A percentile compares a stretch with the other conserved stretches of the same genome.
These are phyloP conservation scores for Hyaloscypha bicolor DNA, from an alignment of 495 filamentous ascomycete species.

Conservation along the genomic window DNA sequence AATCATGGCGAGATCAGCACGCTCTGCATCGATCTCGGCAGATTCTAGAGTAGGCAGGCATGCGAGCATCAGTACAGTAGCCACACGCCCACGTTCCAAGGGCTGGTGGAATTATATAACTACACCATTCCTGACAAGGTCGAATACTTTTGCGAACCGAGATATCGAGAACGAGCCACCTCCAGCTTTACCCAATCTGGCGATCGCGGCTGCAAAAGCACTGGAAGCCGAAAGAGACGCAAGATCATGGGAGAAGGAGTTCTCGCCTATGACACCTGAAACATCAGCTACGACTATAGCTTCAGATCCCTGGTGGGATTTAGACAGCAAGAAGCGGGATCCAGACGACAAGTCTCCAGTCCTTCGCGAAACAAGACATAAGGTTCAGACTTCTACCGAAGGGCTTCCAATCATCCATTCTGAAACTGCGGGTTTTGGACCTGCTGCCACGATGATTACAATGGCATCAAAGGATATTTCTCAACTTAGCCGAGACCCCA, in stretches of 20 bases:
- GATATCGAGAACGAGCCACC: slow-evolving; percentile 33
- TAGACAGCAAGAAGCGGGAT: slow-evolving; percentile 15
- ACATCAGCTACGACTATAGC: slow-evolving; percentile 27
- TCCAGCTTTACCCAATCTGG: slow-evolving; percentile 38
- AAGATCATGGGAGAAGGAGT: slow-evolving; percentile 42
- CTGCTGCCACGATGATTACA: background rate
- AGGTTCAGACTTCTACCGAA: slow-evolving; percentile 23
- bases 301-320: slow-evolving; percentile 31
- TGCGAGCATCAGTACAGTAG: slow-evolving; percentile 39
- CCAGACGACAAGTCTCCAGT: slow-evolving; percentile 14
- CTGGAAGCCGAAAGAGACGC: slow-evolving; percentile 24
- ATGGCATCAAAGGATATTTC: slow-evolving; percentile 1
- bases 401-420: slow-evolving; percentile 29
- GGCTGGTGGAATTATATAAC: slow-evolving; percentile 86
- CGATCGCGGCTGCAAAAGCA: slow-evolving; percentile 37
- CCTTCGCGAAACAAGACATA: slow-evolving; percentile 26
- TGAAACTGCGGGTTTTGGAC: slow-evolving; percentile 10
- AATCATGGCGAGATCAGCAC: slow-evolving; percentile 29
- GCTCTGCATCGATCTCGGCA: slow-evolving; percentile 33
- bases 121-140: slow-evolving; percentile 66
- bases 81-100: slow-evolving; percentile 61
- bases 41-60: slow-evolving; percentile 10
- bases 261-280: slow-evolving; percentile 38
- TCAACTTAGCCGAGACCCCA: slow-evolving; percentile 10
- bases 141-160: slow-evolving; percentile 41